These are phyloP conservation scores for Suillus cothurnatus DNA, from an alignment of 768 basidiomycete species.

Conservation along the genomic window DNA sequence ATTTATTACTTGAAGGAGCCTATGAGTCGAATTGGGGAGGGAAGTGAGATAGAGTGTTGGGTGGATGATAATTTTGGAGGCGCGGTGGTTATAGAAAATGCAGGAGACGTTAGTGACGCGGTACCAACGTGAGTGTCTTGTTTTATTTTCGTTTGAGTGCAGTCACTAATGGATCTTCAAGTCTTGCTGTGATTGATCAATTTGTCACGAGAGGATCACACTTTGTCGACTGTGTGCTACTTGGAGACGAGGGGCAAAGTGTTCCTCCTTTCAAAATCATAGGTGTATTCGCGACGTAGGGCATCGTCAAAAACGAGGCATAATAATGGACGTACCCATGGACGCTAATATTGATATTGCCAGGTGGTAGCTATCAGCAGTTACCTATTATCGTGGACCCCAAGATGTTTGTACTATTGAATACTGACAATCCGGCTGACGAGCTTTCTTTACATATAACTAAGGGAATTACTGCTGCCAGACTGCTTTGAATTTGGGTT, in stretches of 20 bases:
- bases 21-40: conserved; percentile 52
- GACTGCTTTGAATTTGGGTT: background rate
- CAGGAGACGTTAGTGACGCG: conserved; percentile 60
- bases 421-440: background rate
- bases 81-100: conserved; percentile 76
- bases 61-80: conserved; percentile 94
- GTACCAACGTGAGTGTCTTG: conserved; percentile 62
- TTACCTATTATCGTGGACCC: background rate
- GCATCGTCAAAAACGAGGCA: background rate
- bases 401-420: background rate
- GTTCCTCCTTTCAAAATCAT: conserved; percentile 89
- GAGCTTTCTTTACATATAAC: background rate
- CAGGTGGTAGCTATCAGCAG: background rate
- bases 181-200: conserved; percentile 85
- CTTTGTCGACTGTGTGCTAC: conserved; percentile 86
- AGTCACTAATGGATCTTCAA: conserved; percentile 29
- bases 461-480: background rate
- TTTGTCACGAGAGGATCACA: conserved; percentile 87
- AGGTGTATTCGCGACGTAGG: conserved; percentile 81
- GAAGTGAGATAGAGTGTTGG: conserved; percentile 88
- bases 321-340: background rate
- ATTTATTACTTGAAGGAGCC: conserved; percentile 88
- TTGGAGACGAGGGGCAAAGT: conserved; percentile 83
- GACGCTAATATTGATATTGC: background rate
- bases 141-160: conserved; percentile 12